Evolutionary conservation across 2,329 filamentous ascomycete species (phyloP), one percentile per base, ranked within the genome.

Genomic region (Clonostachys byssicola): DNA sequence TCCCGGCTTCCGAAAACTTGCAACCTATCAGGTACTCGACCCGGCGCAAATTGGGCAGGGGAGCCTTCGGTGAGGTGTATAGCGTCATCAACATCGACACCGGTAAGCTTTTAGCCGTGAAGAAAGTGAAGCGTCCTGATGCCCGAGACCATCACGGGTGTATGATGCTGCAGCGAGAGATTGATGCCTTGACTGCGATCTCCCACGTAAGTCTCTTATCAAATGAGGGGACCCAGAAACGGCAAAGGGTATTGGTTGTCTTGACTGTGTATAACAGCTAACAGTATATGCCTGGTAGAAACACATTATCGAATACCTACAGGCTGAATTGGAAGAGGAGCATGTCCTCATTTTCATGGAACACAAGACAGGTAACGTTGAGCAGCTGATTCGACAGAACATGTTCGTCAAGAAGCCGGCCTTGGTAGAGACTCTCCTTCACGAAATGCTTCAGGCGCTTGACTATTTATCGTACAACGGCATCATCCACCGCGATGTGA

Each of bases 361-460:
- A 2, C 42, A 41, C 36, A 43, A 43, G 33, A 13, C 36, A 14
- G 46, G 46, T n/a, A 23, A 34, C 13, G 35, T 16, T 13, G 20
- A 40, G 3, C 30, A 33, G 23, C 42, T 43, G 16, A 33, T 43
- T 33, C 12, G 12, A 2, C 18, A 18, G 10, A 16, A 33, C 12
- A 20, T 33, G 7, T 43, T 43, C 42, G 16, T 33, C 16, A 12
- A 30, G 1, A 18, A 39, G 9, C 14, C 36, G 13, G 1, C 36
- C 17, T 34, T 44, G 34, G 8, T 5, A 30, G 6, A 34, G 20
- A 5, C 34, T 3, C 38, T 44, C 7, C 34, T 44, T 12, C 33
- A 45, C 12, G 50, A 58, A 39, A 58, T 60, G 52, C 46, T 54
- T 1, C 23, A 51, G 12, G 56, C 52, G 2, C 49, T 59, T 2